phyloP scores from a whole-genome alignment of 148 eudicot genomes.

The Amaranthus hypochondriacus region DNA sequence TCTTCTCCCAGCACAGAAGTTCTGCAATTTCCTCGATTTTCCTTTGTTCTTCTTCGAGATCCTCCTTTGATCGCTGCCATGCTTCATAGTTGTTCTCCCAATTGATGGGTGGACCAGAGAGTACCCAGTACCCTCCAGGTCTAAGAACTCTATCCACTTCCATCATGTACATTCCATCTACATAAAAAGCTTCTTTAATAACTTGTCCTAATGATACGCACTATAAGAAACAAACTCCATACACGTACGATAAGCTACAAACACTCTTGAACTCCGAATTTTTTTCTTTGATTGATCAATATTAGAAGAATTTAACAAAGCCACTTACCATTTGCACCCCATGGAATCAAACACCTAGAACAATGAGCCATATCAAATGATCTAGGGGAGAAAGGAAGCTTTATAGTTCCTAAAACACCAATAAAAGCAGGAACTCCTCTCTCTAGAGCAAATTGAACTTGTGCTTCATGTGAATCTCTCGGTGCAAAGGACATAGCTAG shows the following conservation, averaged over 20 bases:
- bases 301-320: neutral
- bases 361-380: constrained; percentile 66
- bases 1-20: constrained; percentile 60
- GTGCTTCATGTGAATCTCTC: constrained; percentile 56
- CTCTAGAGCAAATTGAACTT: constrained; percentile 56
- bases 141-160: constrained; percentile 58
- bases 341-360: constrained; percentile 60
- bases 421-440: constrained; percentile 60
- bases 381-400: constrained; percentile 50
- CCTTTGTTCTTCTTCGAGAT: constrained; percentile 45
- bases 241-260: neutral
- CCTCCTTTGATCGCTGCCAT: constrained; percentile 49
- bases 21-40: constrained; percentile 48
- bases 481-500: constrained; percentile 63
- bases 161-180: constrained; percentile 55
- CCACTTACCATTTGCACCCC: constrained; percentile 46
- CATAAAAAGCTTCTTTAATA: neutral
- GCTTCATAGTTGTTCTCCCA: constrained; percentile 43
- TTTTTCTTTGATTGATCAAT: neutral
- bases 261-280: no score
- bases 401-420: constrained; percentile 50
- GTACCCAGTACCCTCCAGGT: constrained; percentile 57
- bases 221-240: neutral
- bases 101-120: constrained; percentile 53
- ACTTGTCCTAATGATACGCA: neutral